Evolutionary conservation across 345 rosid species (phyloP).

Genomic region (Eucalyptus dawsonii): DNA sequence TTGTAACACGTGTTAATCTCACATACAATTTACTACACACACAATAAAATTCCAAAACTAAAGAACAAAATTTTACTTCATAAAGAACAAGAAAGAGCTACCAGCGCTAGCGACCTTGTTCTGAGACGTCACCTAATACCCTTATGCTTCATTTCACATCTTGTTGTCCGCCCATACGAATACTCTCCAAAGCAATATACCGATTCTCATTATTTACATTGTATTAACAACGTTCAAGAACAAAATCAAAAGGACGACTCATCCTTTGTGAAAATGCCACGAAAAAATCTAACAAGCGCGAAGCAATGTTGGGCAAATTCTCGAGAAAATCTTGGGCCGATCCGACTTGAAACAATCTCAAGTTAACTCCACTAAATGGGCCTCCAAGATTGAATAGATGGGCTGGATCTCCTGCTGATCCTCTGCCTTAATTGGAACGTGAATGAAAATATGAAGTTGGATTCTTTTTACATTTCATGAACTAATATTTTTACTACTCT

Average conservation of each 20-base stretch:
- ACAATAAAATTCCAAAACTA: background rate
- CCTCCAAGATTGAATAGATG: background rate
- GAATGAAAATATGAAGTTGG: background rate
- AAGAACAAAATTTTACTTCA: background rate
- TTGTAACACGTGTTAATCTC: background rate
- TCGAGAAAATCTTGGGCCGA: background rate
- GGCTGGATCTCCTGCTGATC: background rate
- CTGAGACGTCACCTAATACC: fast-evolving
- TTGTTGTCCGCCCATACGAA: background rate
- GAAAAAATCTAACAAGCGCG: background rate
- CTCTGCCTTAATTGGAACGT: background rate
- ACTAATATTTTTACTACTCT: background rate
- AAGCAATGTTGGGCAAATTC: background rate
- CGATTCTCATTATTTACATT: background rate
- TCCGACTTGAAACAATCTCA: background rate
- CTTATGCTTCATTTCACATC: background rate
- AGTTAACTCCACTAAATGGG: background rate
- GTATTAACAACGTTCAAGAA: background rate
- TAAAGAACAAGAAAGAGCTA: background rate
- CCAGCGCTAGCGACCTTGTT: fast-evolving
- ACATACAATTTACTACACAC: background rate
- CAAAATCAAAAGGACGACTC: background rate
- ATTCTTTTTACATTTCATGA: background rate
- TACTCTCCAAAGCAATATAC: background rate
- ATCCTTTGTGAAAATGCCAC: background rate